Evolutionary conservation across 352 stramenopile species (phyloP).

Genomic region (Globisporangium nodosum): DNA sequence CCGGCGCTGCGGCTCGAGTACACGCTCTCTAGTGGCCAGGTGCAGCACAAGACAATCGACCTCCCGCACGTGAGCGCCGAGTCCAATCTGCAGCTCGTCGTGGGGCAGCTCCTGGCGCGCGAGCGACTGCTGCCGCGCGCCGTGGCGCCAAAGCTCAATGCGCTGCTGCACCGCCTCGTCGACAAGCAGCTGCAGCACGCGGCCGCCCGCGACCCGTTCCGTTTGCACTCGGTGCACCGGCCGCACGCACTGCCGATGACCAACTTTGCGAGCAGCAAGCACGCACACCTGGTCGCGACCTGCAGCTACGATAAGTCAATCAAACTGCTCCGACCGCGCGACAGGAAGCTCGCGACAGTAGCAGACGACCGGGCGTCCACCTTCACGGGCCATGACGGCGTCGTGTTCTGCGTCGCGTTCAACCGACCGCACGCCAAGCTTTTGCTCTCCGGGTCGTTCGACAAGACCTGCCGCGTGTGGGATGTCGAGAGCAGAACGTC

Average conservation of each 20-base stretch:
- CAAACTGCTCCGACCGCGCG: constrained; percentile 34
- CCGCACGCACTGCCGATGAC: constrained; percentile 61
- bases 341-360: constrained; percentile 11
- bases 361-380: constrained; percentile 22
- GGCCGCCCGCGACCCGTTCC: constrained; percentile 20
- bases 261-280: constrained; percentile 73
- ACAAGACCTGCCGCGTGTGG: constrained; percentile 76
- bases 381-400: constrained; percentile 50
- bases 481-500: constrained; percentile 25
- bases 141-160: constrained; percentile 35
- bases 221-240: constrained; percentile 32
- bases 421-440: constrained; percentile 41
- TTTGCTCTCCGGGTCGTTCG: constrained; percentile 68
- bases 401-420: constrained; percentile 67
- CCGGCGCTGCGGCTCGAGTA: constrained; percentile 65
- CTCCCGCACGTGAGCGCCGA: constrained; percentile 61
- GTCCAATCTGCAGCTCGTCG: constrained; percentile 52
- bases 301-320: constrained; percentile 79
- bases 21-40: constrained; percentile 34
- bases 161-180: constrained; percentile 64
- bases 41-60: constrained; percentile 53
- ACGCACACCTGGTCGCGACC: constrained; percentile 48
- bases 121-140: constrained; percentile 54
- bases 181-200: constrained; percentile 55
- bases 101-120: constrained; percentile 44